A percentile compares a stretch with the other conserved stretches of the same genome.
These are phyloP conservation scores for Naganishia vaughanmartiniae DNA, from an alignment of 768 basidiomycete species.

Conservation along the genomic window DNA sequence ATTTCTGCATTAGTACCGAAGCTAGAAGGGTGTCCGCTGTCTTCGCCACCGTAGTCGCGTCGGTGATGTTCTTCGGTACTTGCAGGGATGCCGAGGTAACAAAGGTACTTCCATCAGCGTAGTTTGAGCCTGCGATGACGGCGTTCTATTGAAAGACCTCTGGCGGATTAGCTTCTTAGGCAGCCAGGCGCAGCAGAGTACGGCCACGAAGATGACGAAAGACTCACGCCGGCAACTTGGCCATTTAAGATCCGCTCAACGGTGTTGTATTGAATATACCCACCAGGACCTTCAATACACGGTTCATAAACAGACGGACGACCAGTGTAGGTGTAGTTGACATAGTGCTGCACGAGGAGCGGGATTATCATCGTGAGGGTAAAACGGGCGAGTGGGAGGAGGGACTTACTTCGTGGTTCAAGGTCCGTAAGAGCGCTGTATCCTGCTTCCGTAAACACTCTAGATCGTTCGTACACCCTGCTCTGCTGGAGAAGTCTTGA, in stretches of 20 bases:
- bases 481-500: constrained; percentile 18
- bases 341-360: not conserved
- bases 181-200: too few relatives aligned
- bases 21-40: not conserved
- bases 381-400: too few relatives aligned
- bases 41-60: not conserved
- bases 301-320: constrained; percentile 26
- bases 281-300: constrained; percentile 26
- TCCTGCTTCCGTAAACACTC: constrained; percentile 10
- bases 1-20: constrained; percentile 6
- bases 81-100: constrained; percentile 13
- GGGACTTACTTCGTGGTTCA: constrained; percentile 23
- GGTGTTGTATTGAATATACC: constrained; percentile 22
- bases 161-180: not conserved
- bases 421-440: constrained; percentile 18
- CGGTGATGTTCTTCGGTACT: constrained; percentile 9
- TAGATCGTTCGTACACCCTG: constrained; percentile 20
- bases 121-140: constrained; percentile 22
- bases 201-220: too few relatives aligned
- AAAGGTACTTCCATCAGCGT: constrained; percentile 23
- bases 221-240: constrained; percentile 12
- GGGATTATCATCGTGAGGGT: too few relatives aligned
- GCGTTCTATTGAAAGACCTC: not conserved
- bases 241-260: constrained; percentile 12
- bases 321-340: constrained; percentile 22